These are phyloP conservation scores for Acacia confusa DNA, from an alignment of 306 rosid species.

Conservation along the genomic window DNA sequence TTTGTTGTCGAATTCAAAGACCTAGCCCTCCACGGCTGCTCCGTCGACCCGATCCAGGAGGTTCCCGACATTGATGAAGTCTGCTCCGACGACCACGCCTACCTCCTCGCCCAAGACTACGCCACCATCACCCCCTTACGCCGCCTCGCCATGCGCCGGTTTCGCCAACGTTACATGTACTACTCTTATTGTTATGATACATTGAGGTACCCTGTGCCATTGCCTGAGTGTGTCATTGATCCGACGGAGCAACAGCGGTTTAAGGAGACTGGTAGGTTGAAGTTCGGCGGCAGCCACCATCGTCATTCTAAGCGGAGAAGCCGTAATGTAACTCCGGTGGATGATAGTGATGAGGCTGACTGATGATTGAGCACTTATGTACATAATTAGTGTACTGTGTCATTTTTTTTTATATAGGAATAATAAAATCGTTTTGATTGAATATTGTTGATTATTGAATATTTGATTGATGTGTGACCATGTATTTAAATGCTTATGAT, in stretches of 20 bases:
- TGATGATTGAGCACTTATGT: conserved; percentile 36
- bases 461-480: neutral
- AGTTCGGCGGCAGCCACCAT: conserved; percentile 78
- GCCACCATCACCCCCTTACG: conserved; percentile 48
- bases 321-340: conserved; percentile 31
- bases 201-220: conserved; percentile 59
- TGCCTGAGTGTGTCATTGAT: conserved; percentile 68
- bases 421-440: conserved; percentile 27
- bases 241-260: conserved; percentile 58
- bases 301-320: conserved; percentile 52
- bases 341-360: conserved; percentile 28
- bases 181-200: conserved; percentile 90
- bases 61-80: conserved; percentile 51
- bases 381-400: conserved; percentile 24
- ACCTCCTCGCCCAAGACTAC: conserved; percentile 41
- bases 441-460: neutral
- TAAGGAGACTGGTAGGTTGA: conserved; percentile 70
- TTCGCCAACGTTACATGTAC: conserved; percentile 83
- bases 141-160: conserved; percentile 67
- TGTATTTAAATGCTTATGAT: neutral
- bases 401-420: neutral
- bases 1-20: conserved; percentile 68
- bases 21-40: conserved; percentile 80
- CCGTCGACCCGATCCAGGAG: conserved; percentile 73
- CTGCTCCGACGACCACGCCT: conserved; percentile 38